phyloP scores from a whole-genome alignment of 1,284 basidiomycete genomes.

The Exsudoporus floridanus region DNA sequence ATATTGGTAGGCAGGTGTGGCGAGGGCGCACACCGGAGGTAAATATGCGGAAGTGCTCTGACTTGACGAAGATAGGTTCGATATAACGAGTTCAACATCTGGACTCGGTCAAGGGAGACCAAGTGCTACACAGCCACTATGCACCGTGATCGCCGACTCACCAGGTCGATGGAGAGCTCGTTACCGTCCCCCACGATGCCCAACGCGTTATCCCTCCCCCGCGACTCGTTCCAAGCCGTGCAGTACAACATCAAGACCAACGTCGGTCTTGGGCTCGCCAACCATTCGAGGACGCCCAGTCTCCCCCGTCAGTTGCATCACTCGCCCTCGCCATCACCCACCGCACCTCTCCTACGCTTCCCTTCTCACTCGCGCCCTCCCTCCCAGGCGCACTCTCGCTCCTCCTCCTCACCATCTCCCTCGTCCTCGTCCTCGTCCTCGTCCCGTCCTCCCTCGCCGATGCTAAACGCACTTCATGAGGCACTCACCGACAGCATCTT shows the following conservation, averaged over 20 bases:
- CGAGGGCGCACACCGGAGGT: slow-evolving; percentile 28
- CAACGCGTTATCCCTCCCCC: not conserved
- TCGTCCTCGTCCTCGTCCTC: slow-evolving; percentile 17
- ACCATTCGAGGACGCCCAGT: slow-evolving; percentile 9
- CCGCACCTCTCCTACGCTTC: slow-evolving; percentile 26
- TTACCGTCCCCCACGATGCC: slow-evolving; percentile 8
- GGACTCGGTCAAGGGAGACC: no score
- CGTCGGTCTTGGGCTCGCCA: not conserved
- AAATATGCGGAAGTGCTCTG: slow-evolving; percentile 26
- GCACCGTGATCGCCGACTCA: not conserved
- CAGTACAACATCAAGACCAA: slow-evolving; percentile 1
- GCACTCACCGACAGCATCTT: slow-evolving; percentile 45
- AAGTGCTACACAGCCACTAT: slow-evolving; percentile 14
- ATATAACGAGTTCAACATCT: slow-evolving; percentile 19
- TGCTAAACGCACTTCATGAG: slow-evolving; percentile 34
- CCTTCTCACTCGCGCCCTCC: slow-evolving; percentile 24
- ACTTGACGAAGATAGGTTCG: slow-evolving; percentile 35
- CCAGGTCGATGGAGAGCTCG: slow-evolving; percentile 13
- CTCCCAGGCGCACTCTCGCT: slow-evolving; percentile 10
- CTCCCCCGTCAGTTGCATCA: slow-evolving; percentile 21
- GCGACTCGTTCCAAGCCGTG: slow-evolving; percentile 6
- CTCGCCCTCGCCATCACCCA: slow-evolving; percentile 5
- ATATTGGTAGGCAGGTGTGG: not conserved
- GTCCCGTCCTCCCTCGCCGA: slow-evolving; percentile 34
- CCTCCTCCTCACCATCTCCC: slow-evolving; percentile 13